Evolutionary conservation across 768 basidiomycete genomes (phyloP).

Genomic region (Termitomyces sp.): DNA sequence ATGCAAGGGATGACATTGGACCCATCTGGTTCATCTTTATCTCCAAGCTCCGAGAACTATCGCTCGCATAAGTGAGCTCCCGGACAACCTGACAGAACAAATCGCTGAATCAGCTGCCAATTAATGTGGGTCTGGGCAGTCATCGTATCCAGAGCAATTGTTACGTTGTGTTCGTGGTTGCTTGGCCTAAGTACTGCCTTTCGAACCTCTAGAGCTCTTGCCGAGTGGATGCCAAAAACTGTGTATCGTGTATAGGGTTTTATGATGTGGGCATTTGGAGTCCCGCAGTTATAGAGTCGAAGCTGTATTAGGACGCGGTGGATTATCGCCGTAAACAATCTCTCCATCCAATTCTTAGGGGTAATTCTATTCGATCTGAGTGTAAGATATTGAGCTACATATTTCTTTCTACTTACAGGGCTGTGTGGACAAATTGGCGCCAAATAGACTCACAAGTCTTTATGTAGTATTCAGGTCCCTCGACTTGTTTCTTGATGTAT

Average conservation of each 20-base stretch:
- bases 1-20: conserved; percentile 7
- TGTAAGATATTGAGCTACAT: too few relatives aligned
- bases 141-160: too few relatives aligned
- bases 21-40: too few relatives aligned
- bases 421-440: background rate
- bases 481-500: too few relatives aligned
- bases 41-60: too few relatives aligned
- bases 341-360: too few relatives aligned
- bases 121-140: too few relatives aligned
- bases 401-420: too few relatives aligned
- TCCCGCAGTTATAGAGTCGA: background rate
- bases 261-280: background rate
- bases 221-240: background rate
- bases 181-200: background rate
- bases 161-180: background rate
- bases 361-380: too few relatives aligned
- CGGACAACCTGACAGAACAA: too few relatives aligned
- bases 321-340: background rate
- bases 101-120: too few relatives aligned
- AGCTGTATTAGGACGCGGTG: background rate
- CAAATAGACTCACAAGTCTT: background rate
- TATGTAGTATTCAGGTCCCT: background rate
- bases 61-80: too few relatives aligned
- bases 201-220: background rate
- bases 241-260: background rate